Base-by-base conservation (phyloP, 495 filamentous ascomycete species). In the Aeminium ludgeri region DNA sequence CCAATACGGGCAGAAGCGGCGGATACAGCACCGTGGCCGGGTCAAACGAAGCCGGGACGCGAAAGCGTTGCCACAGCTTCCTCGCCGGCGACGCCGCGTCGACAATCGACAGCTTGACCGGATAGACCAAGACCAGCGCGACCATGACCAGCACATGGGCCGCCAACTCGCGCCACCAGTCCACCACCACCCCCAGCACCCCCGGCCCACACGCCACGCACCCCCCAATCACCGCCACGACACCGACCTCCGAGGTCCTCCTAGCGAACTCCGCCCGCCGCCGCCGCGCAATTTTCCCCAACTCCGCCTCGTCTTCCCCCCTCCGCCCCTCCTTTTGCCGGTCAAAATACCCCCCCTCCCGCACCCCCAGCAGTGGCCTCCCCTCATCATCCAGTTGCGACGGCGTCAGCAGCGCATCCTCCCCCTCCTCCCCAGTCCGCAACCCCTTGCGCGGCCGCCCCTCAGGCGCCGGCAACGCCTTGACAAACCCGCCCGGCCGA, bases 1-100 rank as follows among this genome's bases (percentile, higher is more conserved):
- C 77, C 15, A 83, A 66, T 6, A 89, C 51, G 1, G 89, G 83
- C 6, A 93, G 65, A 0, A 79, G 48, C 1, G 76, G 64, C 1
- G 89, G 91, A 52, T 96, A 97, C 15, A 97, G 64, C 7, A 96
- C 62, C 5, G 89, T 83, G 12, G 89, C 89, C 1, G 85, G 89
- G 53, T 97, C 89, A 56, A 96, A 93, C 19, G 69, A 65, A 10
- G 74, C 54, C 1, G 84, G 82, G 13, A 92, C 63, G 34, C 64
- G 57, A 72, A 60, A 80, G 55, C 58, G 75, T 70, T 74, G 52
- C 34, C 43, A 46, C 2, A 46, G 30, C 13, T 44, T 46, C 6
- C n/a, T 33, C 16, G 13, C 25, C 25, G 34, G 32, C 4, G 44
- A 40, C 19, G 13, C 28, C 2, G 33, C 43, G 34, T 51, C 48